A percentile compares a stretch with the other conserved stretches of the same genome.
Conservation (phyloP, 805 yeast genomes). For the Starmerella bacillaris region DNA sequence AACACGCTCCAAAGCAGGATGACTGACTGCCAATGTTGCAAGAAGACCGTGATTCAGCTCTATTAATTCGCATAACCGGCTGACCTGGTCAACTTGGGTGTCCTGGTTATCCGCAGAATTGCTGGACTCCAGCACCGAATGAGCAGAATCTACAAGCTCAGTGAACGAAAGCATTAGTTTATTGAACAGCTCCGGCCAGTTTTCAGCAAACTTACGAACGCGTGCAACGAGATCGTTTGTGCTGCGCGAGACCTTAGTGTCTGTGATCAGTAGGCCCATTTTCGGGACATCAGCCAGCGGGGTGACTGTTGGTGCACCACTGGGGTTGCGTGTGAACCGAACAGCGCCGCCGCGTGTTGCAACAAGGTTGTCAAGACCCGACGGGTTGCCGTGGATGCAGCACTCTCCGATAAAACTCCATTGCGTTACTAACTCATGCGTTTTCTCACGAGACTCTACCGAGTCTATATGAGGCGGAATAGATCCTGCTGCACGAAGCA, state of each 20-base stretch:
- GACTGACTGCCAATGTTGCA: slow-evolving; percentile 77
- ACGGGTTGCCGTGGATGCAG: slow-evolving; percentile 90
- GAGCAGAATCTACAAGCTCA: slow-evolving; percentile 53
- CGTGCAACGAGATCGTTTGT: slow-evolving; percentile 69
- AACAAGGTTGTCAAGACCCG: slow-evolving; percentile 92
- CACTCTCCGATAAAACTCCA: slow-evolving; percentile 92
- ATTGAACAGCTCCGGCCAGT: slow-evolving; percentile 37
- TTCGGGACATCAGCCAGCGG: slow-evolving; percentile 59
- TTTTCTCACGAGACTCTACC: slow-evolving; percentile 14
- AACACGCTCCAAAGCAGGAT: slow-evolving; percentile 70
- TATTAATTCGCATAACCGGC: slow-evolving; percentile 31
- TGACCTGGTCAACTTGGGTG: slow-evolving; percentile 14
- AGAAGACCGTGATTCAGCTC: slow-evolving; percentile 76
- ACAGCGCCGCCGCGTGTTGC: slow-evolving; percentile 96
- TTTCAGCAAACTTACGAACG: slow-evolving; percentile 40
- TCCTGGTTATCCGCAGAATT: slow-evolving; percentile 25
- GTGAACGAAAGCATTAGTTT: slow-evolving; percentile 63
- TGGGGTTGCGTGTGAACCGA: slow-evolving; percentile 49
- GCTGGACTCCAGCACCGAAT: slow-evolving; percentile 38
- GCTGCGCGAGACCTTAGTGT: slow-evolving; percentile 72
- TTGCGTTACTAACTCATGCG: slow-evolving; percentile 38
- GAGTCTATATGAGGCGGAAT: slow-evolving; percentile 26
- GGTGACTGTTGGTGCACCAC: slow-evolving; percentile 34
- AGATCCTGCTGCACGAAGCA: slow-evolving; percentile 39
- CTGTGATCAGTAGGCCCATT: slow-evolving; percentile 55